Conservation (phyloP, 192 early-diverging fungal species). For the Rhizophlyctis rosea region DNA sequence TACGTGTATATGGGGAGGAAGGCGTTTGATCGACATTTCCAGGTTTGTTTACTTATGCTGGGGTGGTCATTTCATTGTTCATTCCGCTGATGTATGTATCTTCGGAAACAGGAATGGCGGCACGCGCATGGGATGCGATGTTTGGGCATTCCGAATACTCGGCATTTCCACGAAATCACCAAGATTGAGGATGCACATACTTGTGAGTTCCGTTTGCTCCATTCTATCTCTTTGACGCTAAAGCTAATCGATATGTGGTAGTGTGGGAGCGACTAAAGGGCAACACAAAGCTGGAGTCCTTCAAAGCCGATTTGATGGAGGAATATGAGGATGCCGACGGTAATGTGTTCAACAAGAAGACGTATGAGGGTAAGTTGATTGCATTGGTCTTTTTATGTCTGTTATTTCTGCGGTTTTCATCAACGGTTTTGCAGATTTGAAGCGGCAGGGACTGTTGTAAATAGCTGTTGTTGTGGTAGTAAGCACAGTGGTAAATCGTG, state of each 20-base stretch:
- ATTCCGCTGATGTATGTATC: neutral
- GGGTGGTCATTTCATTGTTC: neutral
- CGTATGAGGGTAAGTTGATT: slow-evolving; percentile 43
- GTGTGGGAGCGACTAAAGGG: slow-evolving; percentile 86
- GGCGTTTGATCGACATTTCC: slow-evolving; percentile 94
- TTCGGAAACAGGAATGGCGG: slow-evolving; percentile 62
- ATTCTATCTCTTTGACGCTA: neutral
- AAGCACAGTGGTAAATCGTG: too few species aligned
- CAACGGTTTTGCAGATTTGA: slow-evolving; percentile 23
- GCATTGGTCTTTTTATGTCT: neutral
- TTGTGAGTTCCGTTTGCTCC: slow-evolving; percentile 46
- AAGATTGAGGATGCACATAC: slow-evolving; percentile 85
- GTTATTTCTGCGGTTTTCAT: neutral
- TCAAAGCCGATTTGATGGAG: slow-evolving; percentile 81
- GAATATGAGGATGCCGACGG: slow-evolving; percentile 77
- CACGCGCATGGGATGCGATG: slow-evolving; percentile 93
- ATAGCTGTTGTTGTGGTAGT: neutral
- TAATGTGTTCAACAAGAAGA: slow-evolving; percentile 66
- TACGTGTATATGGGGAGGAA: slow-evolving; percentile 93
- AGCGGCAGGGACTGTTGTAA: slow-evolving; percentile 30
- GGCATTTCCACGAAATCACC: slow-evolving; percentile 89
- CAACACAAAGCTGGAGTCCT: slow-evolving; percentile 57
- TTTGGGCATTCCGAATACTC: slow-evolving; percentile 86
- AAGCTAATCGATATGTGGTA: slow-evolving; percentile 18
- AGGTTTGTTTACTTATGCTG: slow-evolving; percentile 35